Evolutionary conservation across 108 stramenopile genomes (phyloP), one percentile per base, ranked within the genome.

Genomic region (Cyclotella cryptica): DNA sequence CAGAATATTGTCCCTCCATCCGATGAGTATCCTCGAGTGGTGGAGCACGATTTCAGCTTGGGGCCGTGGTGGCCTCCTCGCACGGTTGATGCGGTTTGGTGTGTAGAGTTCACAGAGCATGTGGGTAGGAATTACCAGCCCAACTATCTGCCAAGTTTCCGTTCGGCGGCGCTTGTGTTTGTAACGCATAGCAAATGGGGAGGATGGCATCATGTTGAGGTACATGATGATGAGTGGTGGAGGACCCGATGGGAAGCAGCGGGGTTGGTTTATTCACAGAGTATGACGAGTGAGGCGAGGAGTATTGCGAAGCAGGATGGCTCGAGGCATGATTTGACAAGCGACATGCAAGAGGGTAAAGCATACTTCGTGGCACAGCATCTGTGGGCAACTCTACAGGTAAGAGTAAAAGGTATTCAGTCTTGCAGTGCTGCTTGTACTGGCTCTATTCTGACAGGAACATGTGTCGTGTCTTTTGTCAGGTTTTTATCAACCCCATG

Each of bases 61-160:
- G 95, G 95, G 47, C 95, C 95, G 27, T 96, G 90, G 90, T 96
- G 95, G 95, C 95, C 95, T 14, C 81, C 66, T 6, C 41, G 85
- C 5, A 93, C 92, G 1, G 88, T 89, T 15, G 92, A 93, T 80
- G 90, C 89, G 10, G 92, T 80, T 6, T 96, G 92, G 92, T 21
- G n/a, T n/a, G n/a, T n/a, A n/a, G n/a, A n/a, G n/a, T n/a, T n/a
- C n/a, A n/a, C n/a, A n/a, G n/a, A n/a, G n/a, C n/a, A n/a, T n/a
- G n/a, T n/a, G n/a, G n/a, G n/a, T n/a, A n/a, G n/a, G n/a, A n/a
- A n/a, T n/a, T 92, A 73, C 72, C 90, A 92, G 12, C 67, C 59
- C 30, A 96, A 96, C 72, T 93, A 92, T 80, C 43, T 94, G 11
- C 76, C 93, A 12, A 74, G 85, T 21, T 92, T 96, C 61, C 82